Base-by-base conservation (phyloP, 495 filamentous ascomycete species). In the Aspergillus heteromorphus region DNA sequence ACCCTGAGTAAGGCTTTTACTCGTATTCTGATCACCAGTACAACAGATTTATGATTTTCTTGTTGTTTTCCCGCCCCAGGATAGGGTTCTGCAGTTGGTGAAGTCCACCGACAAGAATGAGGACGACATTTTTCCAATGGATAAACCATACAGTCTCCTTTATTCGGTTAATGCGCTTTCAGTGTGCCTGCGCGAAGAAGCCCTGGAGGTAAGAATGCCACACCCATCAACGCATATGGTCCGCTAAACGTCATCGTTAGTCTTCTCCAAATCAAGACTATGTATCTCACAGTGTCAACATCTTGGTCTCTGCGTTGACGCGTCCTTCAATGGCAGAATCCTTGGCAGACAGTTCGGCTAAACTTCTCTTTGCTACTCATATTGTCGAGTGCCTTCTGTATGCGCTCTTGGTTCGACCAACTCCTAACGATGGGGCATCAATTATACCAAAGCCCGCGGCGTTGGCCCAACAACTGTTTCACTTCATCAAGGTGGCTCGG, bases 11-110 rank as follows among this genome's bases (percentile, higher is more conserved):
- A 18, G 2, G 14, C n/a, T 42, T 52, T 13, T 23, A 11, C 43
- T 50, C 40, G n/a, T 25, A n/a, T 48, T 58, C n/a, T 23, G 25
- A 62, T 51, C 20, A 38, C n/a, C 43, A 9, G 19, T 23, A n/a
- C 42, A 61, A 27, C 57, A 88, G 84, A 86, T 91, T 8, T 90
- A 83, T 63, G 74, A 82, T 48, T 92, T 95, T 51, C 74, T 95
- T 36, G 69, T 82, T 21, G 79, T 83, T 7, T 89, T 95, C 45
- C 86, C 88, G 3, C 82, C 85, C 1, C 83, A 91, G 54, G 77
- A 82, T 43, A 77, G 77, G 48, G 75, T 87, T 4, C 64, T 83
- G 20, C 71, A 77, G 18, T 71, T 83, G 31, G 81, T 91, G 47
- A 76, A 80, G 51, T 77, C 81, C 2, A 71, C 77, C 7, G 67